Evolutionary conservation across 495 filamentous ascomycete species (phyloP), one percentile per base, ranked within the genome.

Genomic region (Saxophila tyrrhenica): DNA sequence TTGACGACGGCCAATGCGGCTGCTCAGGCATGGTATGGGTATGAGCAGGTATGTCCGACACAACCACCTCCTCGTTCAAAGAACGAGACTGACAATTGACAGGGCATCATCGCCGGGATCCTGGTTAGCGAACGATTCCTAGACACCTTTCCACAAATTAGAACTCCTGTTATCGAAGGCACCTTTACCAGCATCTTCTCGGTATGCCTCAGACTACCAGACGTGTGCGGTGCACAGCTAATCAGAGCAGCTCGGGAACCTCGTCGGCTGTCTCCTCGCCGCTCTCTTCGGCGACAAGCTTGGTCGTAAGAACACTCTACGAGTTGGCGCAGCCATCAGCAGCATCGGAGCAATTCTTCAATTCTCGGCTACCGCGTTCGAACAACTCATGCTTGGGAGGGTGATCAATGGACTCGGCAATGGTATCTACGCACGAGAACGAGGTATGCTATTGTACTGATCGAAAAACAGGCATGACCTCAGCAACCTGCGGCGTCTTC

Each of bases 1-100:
- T 24, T 59, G 52, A 59, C 52, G 2, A 48, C 57, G 10, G 52
- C 57, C 29, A 59, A 59, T 47, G 49, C 57, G 20, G 57, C 57
- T 21, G 52, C 43, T 20, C 57, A 59, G 47, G 55, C 48, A 35
- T 51, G 48, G 48, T 51, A 51, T 39, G 48, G 48, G 3, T 51
- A 51, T 25, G 48, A 51, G 11, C 48, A 51, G 13, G 29, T 35
- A 35, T 35, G 29, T 17, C 42, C 17, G 42, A 44, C 20, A 39
- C 20, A 44, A n/a, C n/a, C 20, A 17, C n/a, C 42, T 17, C 5
- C 42, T 7, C 13, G 7, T 7, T 35, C 13, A 35, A 35, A 35
- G 7, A 35, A 35, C 7, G 7, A 17, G 42, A 44, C 20, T 48
- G 11, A 13, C n/a, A 16, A 55, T 13, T 35, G 29, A 7, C 13